These are phyloP conservation scores for Lenzites betulinus DNA, from an alignment of 768 basidiomycete genomes.

Conservation along the genomic window DNA sequence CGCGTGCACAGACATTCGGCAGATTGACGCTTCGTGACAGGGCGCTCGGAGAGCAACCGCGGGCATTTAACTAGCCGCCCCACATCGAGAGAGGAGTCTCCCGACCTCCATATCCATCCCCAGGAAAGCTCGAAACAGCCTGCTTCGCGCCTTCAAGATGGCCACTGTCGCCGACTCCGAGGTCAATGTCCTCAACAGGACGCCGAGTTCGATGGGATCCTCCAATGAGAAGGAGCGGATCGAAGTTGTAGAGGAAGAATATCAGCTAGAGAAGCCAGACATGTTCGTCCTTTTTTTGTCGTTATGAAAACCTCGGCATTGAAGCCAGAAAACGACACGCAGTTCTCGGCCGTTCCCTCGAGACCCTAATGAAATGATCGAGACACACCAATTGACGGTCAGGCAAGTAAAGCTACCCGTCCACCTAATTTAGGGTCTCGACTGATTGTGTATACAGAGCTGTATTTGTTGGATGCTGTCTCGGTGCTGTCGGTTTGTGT, in stretches of 20 bases:
- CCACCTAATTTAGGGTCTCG: background rate
- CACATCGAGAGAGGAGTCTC: background rate
- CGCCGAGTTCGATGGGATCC: background rate
- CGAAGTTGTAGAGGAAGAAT: background rate
- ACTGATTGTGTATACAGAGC: background rate
- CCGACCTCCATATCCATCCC: background rate
- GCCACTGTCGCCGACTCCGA: background rate
- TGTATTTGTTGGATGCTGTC: slow-evolving; percentile 19
- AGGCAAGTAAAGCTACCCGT: slow-evolving; percentile 30
- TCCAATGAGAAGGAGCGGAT: background rate
- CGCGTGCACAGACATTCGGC: background rate
- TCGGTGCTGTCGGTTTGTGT: slow-evolving; percentile 23
- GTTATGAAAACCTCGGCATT: no score
- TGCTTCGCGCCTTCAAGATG: background rate
- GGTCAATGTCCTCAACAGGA: background rate
- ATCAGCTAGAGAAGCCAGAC: slow-evolving; percentile 1
- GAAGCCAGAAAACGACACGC: no score
- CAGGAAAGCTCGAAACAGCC: background rate
- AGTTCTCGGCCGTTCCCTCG: slow-evolving; percentile 51
- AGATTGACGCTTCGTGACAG: background rate
- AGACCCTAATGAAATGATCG: slow-evolving; percentile 49
- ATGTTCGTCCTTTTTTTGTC: background rate
- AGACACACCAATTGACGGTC: slow-evolving; percentile 54
- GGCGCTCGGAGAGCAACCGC: background rate
- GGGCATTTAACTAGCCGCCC: background rate